Evolutionary conservation across 1,284 basidiomycete species (phyloP).

Genomic region (Ceratobasidium sp.): DNA sequence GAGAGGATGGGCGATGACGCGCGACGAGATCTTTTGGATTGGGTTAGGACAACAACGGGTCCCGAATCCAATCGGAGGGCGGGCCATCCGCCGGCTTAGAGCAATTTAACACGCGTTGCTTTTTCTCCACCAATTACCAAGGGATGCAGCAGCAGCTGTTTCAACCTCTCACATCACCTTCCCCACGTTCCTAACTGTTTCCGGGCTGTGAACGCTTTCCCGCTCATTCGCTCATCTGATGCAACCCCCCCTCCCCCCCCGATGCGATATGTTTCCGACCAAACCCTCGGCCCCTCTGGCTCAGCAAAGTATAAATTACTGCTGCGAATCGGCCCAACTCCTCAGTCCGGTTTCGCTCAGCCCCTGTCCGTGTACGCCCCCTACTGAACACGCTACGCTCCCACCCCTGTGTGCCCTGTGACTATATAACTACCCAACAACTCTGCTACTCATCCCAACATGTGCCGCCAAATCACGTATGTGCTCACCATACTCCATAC

Average conservation of each 20-base stretch:
- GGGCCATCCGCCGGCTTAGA: slow-evolving; percentile 8
- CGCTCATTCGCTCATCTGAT: neutral
- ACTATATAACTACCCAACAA: neutral
- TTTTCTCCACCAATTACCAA: neutral
- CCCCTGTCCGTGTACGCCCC: neutral
- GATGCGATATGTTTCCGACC: neutral
- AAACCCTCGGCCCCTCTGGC: slow-evolving; percentile 11
- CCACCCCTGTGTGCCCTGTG: too few species aligned
- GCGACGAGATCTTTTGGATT: neutral
- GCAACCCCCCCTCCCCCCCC: neutral
- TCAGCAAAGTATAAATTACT: slow-evolving; percentile 14
- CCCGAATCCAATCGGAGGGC: slow-evolving; percentile 18
- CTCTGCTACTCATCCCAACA: neutral
- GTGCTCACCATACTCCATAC: slow-evolving; percentile 17
- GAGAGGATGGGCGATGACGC: slow-evolving; percentile 16
- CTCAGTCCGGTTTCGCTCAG: slow-evolving; percentile 11
- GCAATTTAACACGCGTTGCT: slow-evolving; percentile 3
- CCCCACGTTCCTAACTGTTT: slow-evolving; percentile 19
- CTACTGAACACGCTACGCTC: neutral
- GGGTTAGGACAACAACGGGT: slow-evolving; percentile 6
- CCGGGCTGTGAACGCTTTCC: neutral
- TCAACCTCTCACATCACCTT: slow-evolving; percentile 5
- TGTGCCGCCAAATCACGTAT: slow-evolving; percentile 46
- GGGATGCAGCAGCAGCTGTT: neutral
- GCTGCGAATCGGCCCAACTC: neutral